Percentiles rank a stretch among this genome's conserved stretches.
These are phyloP conservation scores for Auricularia sp. DNA, from an alignment of 768 basidiomycete species.

Conservation along the genomic window DNA sequence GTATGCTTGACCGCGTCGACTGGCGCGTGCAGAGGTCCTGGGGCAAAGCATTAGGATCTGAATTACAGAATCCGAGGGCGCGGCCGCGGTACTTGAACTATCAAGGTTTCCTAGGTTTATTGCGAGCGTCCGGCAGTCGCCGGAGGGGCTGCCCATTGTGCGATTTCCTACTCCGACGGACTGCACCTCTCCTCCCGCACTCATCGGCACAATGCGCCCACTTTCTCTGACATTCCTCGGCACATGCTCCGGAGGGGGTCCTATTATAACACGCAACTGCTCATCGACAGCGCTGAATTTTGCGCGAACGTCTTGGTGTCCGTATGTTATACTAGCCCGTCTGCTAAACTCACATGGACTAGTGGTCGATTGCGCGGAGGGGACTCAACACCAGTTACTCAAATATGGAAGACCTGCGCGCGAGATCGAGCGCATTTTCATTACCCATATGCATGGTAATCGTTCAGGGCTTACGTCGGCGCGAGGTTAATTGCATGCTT, in stretches of 20 bases:
- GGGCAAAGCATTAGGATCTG: too few species aligned
- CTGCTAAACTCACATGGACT: background rate
- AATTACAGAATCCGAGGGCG: too few species aligned
- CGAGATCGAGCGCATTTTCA: constrained; percentile 46
- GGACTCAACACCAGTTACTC: constrained; percentile 33
- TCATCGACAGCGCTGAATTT: constrained; percentile 44
- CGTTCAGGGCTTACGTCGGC: background rate
- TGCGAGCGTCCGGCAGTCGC: too few species aligned
- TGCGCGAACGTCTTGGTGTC: constrained; percentile 43
- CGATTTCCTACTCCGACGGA: too few species aligned
- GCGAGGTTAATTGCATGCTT: background rate
- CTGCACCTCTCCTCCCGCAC: too few species aligned
- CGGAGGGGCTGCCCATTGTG: too few species aligned
- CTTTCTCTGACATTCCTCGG: constrained; percentile 63
- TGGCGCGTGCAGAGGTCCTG: too few species aligned
- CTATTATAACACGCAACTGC: constrained; percentile 55
- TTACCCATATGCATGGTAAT: constrained; percentile 79
- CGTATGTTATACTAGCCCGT: constrained; percentile 3
- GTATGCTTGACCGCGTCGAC: too few species aligned
- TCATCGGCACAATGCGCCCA: background rate
- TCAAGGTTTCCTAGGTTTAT: too few species aligned
- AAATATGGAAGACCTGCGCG: too few species aligned
- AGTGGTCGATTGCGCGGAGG: constrained; percentile 85
- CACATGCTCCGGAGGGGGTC: constrained; percentile 70
- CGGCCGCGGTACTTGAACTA: too few species aligned